Conservation (phyloP, 2,329 filamentous ascomycete genomes). For the Aspergillus thermomutatus region DNA sequence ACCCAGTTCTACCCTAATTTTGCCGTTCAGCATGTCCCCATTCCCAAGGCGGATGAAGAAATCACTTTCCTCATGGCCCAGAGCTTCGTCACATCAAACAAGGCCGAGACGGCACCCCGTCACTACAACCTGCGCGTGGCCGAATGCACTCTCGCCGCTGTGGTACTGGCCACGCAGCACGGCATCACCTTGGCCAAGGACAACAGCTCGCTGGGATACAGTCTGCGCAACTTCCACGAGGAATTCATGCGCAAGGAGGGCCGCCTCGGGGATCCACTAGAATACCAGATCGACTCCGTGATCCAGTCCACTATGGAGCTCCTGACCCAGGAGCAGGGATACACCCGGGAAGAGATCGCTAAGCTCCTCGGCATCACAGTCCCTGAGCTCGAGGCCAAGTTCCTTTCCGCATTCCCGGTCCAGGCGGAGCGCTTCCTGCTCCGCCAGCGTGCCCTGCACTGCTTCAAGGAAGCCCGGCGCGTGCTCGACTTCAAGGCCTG, state of each 20-base stretch:
- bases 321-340: constrained; percentile 76
- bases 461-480: constrained; percentile 82
- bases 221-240: constrained; percentile 82
- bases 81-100: constrained; percentile 90
- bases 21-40: constrained; percentile 70
- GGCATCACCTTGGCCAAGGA: constrained; percentile 68
- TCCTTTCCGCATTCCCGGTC: constrained; percentile 84
- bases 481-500: constrained; percentile 80
- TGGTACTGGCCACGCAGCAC: constrained; percentile 59
- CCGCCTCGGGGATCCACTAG: constrained; percentile 48
- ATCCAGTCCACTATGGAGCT: constrained; percentile 66
- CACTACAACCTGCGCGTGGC: constrained; percentile 97
- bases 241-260: constrained; percentile 63
- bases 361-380: constrained; percentile 66
- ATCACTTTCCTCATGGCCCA: constrained; percentile 92
- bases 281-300: constrained; percentile 70
- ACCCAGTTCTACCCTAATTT: constrained; percentile 84
- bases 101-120: constrained; percentile 86
- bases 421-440: constrained; percentile 85
- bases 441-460: constrained; percentile 82
- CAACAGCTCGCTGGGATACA: constrained; percentile 76
- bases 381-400: constrained; percentile 69
- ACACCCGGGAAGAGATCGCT: constrained; percentile 83
- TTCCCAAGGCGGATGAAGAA: constrained; percentile 77
- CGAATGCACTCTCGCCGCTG: constrained; percentile 85